phyloP scores from a whole-genome alignment of 1,284 basidiomycete genomes.

The Volvariella surrecta region DNA sequence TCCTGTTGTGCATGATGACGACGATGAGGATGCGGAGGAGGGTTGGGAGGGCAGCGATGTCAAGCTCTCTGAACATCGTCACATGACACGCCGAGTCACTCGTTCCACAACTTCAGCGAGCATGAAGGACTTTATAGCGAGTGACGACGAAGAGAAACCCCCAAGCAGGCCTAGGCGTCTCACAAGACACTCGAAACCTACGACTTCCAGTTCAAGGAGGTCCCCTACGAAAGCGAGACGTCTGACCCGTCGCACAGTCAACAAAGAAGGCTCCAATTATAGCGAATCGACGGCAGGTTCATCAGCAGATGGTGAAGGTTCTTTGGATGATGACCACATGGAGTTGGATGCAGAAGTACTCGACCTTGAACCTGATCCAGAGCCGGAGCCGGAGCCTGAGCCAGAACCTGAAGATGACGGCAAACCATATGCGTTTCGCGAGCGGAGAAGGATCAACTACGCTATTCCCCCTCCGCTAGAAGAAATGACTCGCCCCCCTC shows the following conservation, averaged over 20 bases:
- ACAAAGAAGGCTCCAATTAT: slow-evolving; percentile 3
- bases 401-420: slow-evolving; percentile 33
- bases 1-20: slow-evolving; percentile 24
- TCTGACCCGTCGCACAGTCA: slow-evolving; percentile 37
- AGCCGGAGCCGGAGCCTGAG: slow-evolving; percentile 28
- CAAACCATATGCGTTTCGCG: slow-evolving; percentile 55
- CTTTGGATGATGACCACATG: slow-evolving; percentile 39
- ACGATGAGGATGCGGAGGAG: slow-evolving; percentile 25
- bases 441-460: slow-evolving; percentile 63
- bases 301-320: slow-evolving; percentile 51
- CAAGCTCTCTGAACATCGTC: too few relatives aligned
- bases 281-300: slow-evolving; percentile 2
- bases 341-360: slow-evolving; percentile 28
- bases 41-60: too few relatives aligned
- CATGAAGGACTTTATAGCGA: slow-evolving; percentile 30
- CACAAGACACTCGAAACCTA: slow-evolving; percentile 9
- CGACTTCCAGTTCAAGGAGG: slow-evolving; percentile 21
- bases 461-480: slow-evolving; percentile 73
- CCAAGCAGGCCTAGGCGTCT: neutral
- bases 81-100: slow-evolving; percentile 9
- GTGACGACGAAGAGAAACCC: slow-evolving; percentile 32
- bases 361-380: slow-evolving; percentile 29
- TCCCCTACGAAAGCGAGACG: slow-evolving; percentile 29
- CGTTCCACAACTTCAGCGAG: slow-evolving; percentile 8
- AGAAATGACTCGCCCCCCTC: slow-evolving; percentile 43